Evolutionary conservation across 1,139 yeast species (phyloP), one percentile per base, ranked within the genome.

Genomic region (Geotrichum bryndzae): DNA sequence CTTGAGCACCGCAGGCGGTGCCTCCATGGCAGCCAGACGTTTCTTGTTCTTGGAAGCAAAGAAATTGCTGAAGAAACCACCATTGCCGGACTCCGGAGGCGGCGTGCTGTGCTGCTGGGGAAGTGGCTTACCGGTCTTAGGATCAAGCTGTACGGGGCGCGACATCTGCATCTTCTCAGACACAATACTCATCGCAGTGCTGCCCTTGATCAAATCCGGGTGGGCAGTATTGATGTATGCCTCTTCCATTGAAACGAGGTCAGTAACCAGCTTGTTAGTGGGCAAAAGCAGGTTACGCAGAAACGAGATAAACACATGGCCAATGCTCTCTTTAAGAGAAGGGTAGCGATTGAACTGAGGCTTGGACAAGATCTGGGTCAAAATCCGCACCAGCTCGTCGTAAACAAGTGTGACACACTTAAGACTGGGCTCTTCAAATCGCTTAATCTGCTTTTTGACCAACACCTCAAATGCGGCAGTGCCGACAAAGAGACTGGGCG

Each of bases 151-250:
- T 31, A 87, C 85, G 67, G 88, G 91, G 66, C 88, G 88, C 67
- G 82, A 79, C 61, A 96, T 94, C 71, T 90, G 94, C 75, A 90
- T 78, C 73, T 86, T 88, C 66, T 92, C 97, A 72, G 90, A 92
- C 48, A 94, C 97, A 73, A 90, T 87, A 1, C 94, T 85, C 91
- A 94, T 87, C 3, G 99, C 99, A 73, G 90, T 96, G 29, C 92
- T 84, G 58, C 99, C 99, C 75, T 89, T 91, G 70, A 94, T 81
- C 69, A 94, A 83, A 73, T 94, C 99, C 2, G 99, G 99, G 72
- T 94, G 99, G 1, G 97, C 98, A 18, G 98, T 94, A 76, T 94
- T 94, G 70, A 94, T 94, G 76, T 94, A 94, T n/a, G 96, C 89
- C 72, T 90, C 94, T 76, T 94, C 99, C 66, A 96, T 79, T 63